A percentile compares a stretch with the other conserved stretches of the same genome.
Evolutionary conservation across 2,329 filamentous ascomycete species (phyloP).

Genomic region (Fusarium sororula): DNA sequence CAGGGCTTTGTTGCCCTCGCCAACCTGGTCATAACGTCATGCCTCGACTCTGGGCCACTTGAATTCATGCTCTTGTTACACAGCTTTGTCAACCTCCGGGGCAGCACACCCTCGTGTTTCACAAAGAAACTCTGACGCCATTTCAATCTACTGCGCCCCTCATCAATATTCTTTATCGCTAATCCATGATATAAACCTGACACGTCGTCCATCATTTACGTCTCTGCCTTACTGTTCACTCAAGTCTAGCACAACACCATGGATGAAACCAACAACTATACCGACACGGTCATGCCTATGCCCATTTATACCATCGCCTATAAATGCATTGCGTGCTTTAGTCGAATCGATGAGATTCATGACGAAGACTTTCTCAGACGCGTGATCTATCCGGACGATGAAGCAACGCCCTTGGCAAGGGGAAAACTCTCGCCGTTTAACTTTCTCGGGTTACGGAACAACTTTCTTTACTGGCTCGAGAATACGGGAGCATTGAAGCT

Average conservation of each 20-base stretch:
- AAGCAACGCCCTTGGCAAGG: no score
- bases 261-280: not conserved
- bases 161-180: not conserved
- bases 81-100: not conserved
- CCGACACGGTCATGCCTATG: no score
- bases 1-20: no score
- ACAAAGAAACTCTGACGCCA: not conserved
- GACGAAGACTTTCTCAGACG: not conserved
- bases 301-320: not conserved
- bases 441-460: not conserved
- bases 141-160: not conserved
- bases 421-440: no score
- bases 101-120: not conserved
- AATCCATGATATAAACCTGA: not conserved
- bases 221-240: not conserved
- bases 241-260: not conserved
- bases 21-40: no score
- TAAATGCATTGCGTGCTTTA: no score
- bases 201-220: fast-evolving
- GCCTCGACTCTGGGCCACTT: not conserved
- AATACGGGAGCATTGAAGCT: no score
- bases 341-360: not conserved
- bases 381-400: no score
- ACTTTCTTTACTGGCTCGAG: no score
- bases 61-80: not conserved